Percentiles rank a stretch among this genome's conserved stretches.
These are phyloP conservation scores for Dactylorhiza incarnata DNA, from an alignment of 106 monocot genomes.

Conservation along the genomic window DNA sequence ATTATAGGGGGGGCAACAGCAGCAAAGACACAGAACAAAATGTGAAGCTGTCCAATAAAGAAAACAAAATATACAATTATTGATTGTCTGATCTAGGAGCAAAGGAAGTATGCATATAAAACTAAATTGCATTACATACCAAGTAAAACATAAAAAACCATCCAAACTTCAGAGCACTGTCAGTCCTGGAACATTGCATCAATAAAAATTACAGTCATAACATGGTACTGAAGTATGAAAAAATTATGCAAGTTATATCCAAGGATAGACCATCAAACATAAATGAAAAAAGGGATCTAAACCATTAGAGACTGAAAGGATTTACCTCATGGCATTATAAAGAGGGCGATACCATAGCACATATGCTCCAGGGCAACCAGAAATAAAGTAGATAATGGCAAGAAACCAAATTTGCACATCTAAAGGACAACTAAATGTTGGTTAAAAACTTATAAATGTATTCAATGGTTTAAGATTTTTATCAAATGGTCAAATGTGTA, in stretches of 20 bases:
- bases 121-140: slow-evolving; percentile 15
- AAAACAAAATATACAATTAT: not conserved
- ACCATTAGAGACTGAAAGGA: not conserved
- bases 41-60: slow-evolving; percentile 39
- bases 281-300: not conserved
- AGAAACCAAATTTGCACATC: slow-evolving; percentile 66
- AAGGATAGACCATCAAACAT: not conserved
- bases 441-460: not conserved
- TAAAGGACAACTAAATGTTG: slow-evolving; percentile 6
- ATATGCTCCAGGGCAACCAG: slow-evolving; percentile 63
- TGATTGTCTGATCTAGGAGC: not conserved
- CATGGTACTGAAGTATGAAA: not conserved
- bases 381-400: slow-evolving; percentile 63
- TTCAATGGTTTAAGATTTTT: not conserved
- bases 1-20: slow-evolving; percentile 68
- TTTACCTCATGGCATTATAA: slow-evolving; percentile 63
- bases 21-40: slow-evolving; percentile 46
- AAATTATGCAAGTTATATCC: not conserved
- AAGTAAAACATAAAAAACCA: slow-evolving; percentile 60
- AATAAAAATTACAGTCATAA: not conserved
- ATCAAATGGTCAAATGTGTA: not conserved
- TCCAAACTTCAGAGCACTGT: slow-evolving; percentile 60
- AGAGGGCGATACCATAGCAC: slow-evolving; percentile 71
- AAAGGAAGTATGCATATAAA: not conserved
- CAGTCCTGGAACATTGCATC: slow-evolving; percentile 36